Conservation (phyloP, 495 filamentous ascomycete genomes). For the Daldinia bambusicola region DNA sequence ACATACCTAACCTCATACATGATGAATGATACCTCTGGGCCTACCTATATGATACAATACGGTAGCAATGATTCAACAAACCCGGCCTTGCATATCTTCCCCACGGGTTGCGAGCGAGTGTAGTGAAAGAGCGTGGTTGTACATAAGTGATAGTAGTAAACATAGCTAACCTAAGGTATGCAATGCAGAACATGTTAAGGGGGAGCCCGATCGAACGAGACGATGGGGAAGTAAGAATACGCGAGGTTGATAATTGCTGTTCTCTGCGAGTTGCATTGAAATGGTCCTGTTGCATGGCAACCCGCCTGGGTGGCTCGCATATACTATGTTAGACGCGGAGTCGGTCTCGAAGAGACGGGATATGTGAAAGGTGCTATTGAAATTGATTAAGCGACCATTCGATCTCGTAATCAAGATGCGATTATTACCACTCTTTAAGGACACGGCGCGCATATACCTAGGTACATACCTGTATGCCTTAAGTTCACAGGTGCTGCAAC, state of each 20-base stretch:
- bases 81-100: not conserved
- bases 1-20: too few species aligned
- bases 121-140: conserved; percentile 14
- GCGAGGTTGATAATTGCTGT: conserved; percentile 5
- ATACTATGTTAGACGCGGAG: conserved; percentile 4
- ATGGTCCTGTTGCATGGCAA: not conserved
- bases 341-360: not conserved
- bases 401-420: conserved; percentile 1
- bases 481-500: too few species aligned
- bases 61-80: conserved; percentile 32
- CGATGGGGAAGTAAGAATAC: not conserved
- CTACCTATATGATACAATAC: not conserved
- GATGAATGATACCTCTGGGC: too few species aligned
- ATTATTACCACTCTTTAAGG: not conserved
- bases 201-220: too few species aligned
- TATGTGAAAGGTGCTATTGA: not conserved
- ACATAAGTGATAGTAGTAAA: not conserved
- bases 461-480: not conserved
- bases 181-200: conserved; percentile 9
- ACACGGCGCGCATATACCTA: not conserved
- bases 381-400: not conserved
- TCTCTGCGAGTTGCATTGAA: conserved; percentile 2
- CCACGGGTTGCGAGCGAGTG: conserved; percentile 16
- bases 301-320: conserved; percentile 14
- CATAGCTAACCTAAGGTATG: conserved; percentile 11